phyloP scores from a whole-genome alignment of 1,139 yeast species.

The Tardiomyces depauwii region DNA sequence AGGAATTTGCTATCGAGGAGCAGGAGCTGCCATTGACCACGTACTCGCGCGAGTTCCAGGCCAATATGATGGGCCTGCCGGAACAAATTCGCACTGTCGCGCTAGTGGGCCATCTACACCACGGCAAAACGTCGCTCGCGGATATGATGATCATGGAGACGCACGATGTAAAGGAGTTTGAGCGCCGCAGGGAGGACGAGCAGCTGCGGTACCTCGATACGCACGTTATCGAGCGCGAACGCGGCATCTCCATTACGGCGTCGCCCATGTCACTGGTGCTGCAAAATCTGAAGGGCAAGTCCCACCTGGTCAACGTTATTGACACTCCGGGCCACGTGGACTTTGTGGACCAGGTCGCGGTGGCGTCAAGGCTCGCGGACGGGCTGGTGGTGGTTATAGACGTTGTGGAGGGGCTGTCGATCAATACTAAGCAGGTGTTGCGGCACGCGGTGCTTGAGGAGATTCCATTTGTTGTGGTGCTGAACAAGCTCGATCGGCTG shows the following conservation, averaged over 20 bases:
- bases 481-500: conserved; percentile 81
- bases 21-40: conserved; percentile 43
- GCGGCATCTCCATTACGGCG: conserved; percentile 60
- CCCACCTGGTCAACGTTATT: conserved; percentile 49
- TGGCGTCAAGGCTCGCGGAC: conserved; percentile 51
- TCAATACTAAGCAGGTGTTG: conserved; percentile 39
- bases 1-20: conserved; percentile 40
- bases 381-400: conserved; percentile 67
- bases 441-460: conserved; percentile 38
- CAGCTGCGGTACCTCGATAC: conserved; percentile 60
- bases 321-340: conserved; percentile 93
- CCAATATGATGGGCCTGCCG: conserved; percentile 40
- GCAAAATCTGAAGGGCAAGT: conserved; percentile 43
- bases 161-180: conserved; percentile 28
- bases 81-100: conserved; percentile 69
- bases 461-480: conserved; percentile 44
- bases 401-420: conserved; percentile 68
- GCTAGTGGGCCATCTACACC: conserved; percentile 66
- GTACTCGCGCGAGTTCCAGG: conserved; percentile 56
- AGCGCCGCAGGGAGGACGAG: conserved; percentile 19
- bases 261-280: conserved; percentile 54
- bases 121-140: conserved; percentile 81
- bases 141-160: conserved; percentile 59
- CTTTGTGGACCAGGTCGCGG: conserved; percentile 63
- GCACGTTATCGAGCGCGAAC: conserved; percentile 52